Evolutionary conservation across 2,329 filamentous ascomycete species (phyloP), one percentile per base, ranked within the genome.

Genomic region (Colletotrichum orbiculare): DNA sequence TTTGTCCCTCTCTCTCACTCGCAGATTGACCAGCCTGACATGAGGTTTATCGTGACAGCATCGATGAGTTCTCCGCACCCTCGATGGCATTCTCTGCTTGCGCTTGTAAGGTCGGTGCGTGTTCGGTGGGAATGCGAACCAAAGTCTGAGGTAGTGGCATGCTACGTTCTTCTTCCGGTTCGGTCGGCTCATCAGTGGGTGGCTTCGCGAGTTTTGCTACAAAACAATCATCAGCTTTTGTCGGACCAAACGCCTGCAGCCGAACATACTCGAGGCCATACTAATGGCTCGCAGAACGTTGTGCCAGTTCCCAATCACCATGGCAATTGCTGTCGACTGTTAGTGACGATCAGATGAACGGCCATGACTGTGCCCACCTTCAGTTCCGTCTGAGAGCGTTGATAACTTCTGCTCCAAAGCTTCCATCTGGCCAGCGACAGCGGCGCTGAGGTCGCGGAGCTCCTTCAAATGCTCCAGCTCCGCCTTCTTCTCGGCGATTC

Each of bases 251-350:
- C 15, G 47, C 58, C 47, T 42, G 54, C 38, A 41, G 43, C 12
- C 8, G 11, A 35, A 80, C 88, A 73, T 83, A 94, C 92, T 85
- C 66, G 91, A 94, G 67, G 93, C 93, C 91, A 96, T 94, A 73
- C 91, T 91, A 73, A 96, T 94, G 46, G 92, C 92, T 69, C 91
- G 85, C 66, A 96, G 83, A 69, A 96, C 92, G 71, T 93, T 94
- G 76, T 94, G 91, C 93, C 93, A 96, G 76, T 96, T 96, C 57
- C 90, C 87, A 74, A 96, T 82, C 25, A 96, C 92, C n/a, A 90
- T 86, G 43, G 93, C 92, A 72, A 96, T 93, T 66, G 91, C 92
- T 93, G 74, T 52, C 33, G 33, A 17, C 37, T 13, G 17, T 66
- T 41, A 48, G 41, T 11, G 39, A 17, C 34, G 50, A 15, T n/a